Conservation (phyloP, 2,329 filamentous ascomycete genomes). For the Tolypocladium guangdongense region DNA sequence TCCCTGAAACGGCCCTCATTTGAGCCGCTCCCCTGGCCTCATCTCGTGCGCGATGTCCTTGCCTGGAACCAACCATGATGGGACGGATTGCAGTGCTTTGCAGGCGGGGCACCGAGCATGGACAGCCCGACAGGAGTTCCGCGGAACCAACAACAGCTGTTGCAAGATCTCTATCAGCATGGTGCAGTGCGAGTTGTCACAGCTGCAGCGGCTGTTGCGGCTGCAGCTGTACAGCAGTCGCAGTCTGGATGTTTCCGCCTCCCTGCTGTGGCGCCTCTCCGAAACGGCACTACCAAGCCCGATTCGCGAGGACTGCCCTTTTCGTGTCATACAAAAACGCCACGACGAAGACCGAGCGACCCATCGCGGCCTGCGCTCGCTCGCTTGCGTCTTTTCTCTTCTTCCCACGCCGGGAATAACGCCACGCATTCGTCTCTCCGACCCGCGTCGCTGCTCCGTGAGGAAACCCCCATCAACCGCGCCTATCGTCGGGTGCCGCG, state of each 20-base stretch:
- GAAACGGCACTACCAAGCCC: neutral
- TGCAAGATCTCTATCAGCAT: no score
- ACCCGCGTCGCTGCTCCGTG: neutral
- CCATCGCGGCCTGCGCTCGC: neutral
- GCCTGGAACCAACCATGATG: no score
- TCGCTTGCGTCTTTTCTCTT: no score
- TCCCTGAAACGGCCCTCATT: conserved; percentile 7
- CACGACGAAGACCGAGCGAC: neutral
- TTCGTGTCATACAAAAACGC: neutral
- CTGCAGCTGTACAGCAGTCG: no score
- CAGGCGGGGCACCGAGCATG: no score
- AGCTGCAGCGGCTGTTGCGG: no score
- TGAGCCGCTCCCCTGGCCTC: neutral
- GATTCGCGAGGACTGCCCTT: neutral
- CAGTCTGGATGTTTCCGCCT: no score
- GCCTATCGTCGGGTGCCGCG: neutral
- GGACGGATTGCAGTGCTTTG: no score
- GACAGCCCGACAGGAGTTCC: no score
- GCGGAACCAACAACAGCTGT: no score
- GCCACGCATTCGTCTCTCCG: neutral
- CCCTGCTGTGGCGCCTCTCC: neutral
- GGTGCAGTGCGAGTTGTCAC: no score
- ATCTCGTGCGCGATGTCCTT: neutral
- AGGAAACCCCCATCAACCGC: neutral
- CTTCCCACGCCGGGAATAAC: no score